Conservation (phyloP, 2,329 filamentous ascomycete species). For the Hymenoscyphus fructigenus region DNA sequence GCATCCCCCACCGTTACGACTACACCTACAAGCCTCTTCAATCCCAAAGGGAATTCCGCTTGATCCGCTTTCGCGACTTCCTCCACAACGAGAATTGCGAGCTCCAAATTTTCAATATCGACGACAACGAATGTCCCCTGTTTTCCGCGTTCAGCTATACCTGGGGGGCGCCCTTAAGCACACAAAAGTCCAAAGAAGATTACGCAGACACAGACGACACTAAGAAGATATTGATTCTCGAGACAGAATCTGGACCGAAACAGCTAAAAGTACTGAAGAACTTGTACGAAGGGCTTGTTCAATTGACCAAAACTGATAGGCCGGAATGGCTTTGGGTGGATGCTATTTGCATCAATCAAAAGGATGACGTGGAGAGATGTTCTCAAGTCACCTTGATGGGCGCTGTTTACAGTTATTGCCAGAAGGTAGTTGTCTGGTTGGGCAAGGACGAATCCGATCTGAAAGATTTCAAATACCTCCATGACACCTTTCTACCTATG, state of each 20-base stretch:
- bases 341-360: conserved; percentile 19
- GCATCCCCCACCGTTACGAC: conserved; percentile 6
- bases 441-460: conserved; percentile 15
- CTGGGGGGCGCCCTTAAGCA: conserved; percentile 14
- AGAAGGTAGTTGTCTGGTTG: conserved; percentile 14
- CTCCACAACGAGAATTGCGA: conserved; percentile 11
- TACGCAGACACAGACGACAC: conserved; percentile 1
- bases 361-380: conserved; percentile 11
- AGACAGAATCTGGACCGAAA: conserved; percentile 5
- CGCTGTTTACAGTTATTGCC: conserved; percentile 11
- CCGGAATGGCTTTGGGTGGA: conserved; percentile 17
- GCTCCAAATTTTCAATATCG: conserved; percentile 13
- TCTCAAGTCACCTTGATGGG: conserved; percentile 15
- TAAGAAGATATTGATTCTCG: conserved; percentile 6
- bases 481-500: conserved; percentile 8
- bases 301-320: conserved; percentile 5
- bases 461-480: conserved; percentile 16
- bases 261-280: conserved; percentile 9
- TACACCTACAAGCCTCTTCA: conserved; percentile 12
- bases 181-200: conserved; percentile 9
- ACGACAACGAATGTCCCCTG: conserved; percentile 2
- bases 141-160: conserved; percentile 14
- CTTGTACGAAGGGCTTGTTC: conserved; percentile 11
- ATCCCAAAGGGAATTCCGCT: conserved; percentile 6
- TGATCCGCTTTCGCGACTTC: conserved; percentile 14